phyloP scores from a whole-genome alignment of 176 grass and related monocot species.

The Carex kokanica region DNA sequence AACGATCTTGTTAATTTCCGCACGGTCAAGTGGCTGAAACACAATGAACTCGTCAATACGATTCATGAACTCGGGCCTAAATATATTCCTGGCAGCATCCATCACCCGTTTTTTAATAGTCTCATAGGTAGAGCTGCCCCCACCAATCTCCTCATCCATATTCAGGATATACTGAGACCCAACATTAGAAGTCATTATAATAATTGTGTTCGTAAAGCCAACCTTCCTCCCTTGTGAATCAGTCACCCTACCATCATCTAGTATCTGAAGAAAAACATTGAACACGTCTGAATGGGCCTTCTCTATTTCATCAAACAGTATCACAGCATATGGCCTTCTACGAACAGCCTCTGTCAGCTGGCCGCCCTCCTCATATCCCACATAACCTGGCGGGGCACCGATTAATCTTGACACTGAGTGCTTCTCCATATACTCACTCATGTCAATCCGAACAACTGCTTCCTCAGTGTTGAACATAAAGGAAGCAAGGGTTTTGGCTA shows the following conservation, averaged over 20 bases:
- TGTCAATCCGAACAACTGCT: conserved; percentile 97
- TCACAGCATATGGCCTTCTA: conserved; percentile 74
- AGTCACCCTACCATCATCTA: conserved; percentile 92
- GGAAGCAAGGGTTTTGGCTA: conserved; percentile 86
- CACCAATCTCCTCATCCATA: conserved; percentile 68
- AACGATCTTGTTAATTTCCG: conserved; percentile 83
- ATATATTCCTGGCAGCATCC: conserved; percentile 90
- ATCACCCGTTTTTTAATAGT: conserved; percentile 88
- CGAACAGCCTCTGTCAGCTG: conserved; percentile 87
- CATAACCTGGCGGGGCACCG: conserved; percentile 89
- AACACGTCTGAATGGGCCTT: conserved; percentile 98
- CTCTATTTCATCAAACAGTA: conserved; percentile 99
- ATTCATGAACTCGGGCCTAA: conserved; percentile 98
- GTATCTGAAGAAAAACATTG: conserved; percentile 93
- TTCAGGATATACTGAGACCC: conserved; percentile 95
- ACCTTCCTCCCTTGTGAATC: conserved; percentile 92
- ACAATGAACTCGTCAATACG: conserved; percentile 95
- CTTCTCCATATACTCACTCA: conserved; percentile 99
- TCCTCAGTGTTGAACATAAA: conserved; percentile 99
- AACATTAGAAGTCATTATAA: conserved; percentile 99
- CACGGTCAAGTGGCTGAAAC: conserved; percentile 77
- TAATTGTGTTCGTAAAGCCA: conserved; percentile 79
- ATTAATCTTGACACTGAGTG: conserved; percentile 95
- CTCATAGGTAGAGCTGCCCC: conserved; percentile 54
- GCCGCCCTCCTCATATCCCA: conserved; percentile 97